Evolutionary conservation across 352 stramenopile species (phyloP), one percentile per base, ranked within the genome.

Genomic region (Phytophthora multivora): DNA sequence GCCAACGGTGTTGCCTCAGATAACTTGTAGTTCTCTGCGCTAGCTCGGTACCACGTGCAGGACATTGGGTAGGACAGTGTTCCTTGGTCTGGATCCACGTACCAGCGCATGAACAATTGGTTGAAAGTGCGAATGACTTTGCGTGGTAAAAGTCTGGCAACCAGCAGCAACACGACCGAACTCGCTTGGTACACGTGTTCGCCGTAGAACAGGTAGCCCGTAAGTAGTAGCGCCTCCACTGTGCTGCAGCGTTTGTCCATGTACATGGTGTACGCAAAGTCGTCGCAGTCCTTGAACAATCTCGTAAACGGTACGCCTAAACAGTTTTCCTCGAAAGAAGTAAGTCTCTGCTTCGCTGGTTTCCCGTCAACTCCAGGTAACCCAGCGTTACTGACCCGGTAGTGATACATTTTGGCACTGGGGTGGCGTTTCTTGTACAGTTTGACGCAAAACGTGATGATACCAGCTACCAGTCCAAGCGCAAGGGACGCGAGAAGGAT

Each of bases 351-450:
- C 16, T 51, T n/a, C n/a, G n/a, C n/a, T n/a, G n/a, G n/a, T n/a
- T n/a, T 58, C 0, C 9, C 21, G 13, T 26, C 19, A n/a, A 16
- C 19, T 28, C 31, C 31, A 12, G 19, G 1, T 13, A 62, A 41
- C 11, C 54, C 54, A 12, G 54, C 42, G 23, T 62, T 62, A 45
- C 54, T 62, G 33, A 62, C 42, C 1, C 54, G 54, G 54, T 62
- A 62, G 43, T 62, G 54, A 38, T 55, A 62, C 54, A 55, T 59
- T 4, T 42, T 38, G 1, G 21, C 25, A 13, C 40, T 25, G 1
- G 57, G 57, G 15, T 50, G 47, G 5, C 16, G 25, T 30, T 65
- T 57, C 30, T 53, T 43, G 21, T 56, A 64, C 31, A 56, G 5
- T 38, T 54, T 55, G 11, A 72, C 39, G 4, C 21, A 9, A 1